phyloP scores from a whole-genome alignment of 176 grass and related monocot species.

The Carex pumila region DNA sequence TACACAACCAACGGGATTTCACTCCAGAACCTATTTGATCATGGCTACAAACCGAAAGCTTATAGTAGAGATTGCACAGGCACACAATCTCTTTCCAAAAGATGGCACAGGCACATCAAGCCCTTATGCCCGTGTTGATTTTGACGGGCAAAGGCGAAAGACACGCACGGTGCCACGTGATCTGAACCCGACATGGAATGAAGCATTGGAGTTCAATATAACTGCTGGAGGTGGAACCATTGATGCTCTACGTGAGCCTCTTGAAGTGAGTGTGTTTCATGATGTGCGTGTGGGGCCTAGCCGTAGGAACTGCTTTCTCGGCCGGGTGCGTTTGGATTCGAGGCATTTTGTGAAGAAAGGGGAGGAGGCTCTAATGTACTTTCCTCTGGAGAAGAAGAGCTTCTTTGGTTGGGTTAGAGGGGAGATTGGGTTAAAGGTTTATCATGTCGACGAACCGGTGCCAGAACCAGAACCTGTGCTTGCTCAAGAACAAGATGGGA shows the following conservation, averaged over 20 bases:
- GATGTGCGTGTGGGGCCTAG: slow-evolving; percentile 54
- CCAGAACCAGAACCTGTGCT: slow-evolving; percentile 11
- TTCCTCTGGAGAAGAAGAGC: slow-evolving; percentile 76
- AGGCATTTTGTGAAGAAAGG: slow-evolving; percentile 69
- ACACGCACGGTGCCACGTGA: slow-evolving; percentile 52
- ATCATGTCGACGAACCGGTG: slow-evolving; percentile 54
- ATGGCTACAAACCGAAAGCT: slow-evolving; percentile 61
- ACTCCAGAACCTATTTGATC: background rate
- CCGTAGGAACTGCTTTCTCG: slow-evolving; percentile 70
- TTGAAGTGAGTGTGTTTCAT: slow-evolving; percentile 69
- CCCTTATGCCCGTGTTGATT: slow-evolving; percentile 81
- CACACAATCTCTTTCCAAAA: slow-evolving; percentile 71
- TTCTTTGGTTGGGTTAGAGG: slow-evolving; percentile 77
- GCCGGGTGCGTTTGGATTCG: slow-evolving; percentile 65
- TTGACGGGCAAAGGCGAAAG: slow-evolving; percentile 80
- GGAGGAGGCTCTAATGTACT: slow-evolving; percentile 83
- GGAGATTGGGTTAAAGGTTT: slow-evolving; percentile 66
- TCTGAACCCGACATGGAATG: slow-evolving; percentile 78
- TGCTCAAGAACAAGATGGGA: slow-evolving; percentile 3
- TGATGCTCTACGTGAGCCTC: slow-evolving; percentile 32
- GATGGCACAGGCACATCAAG: slow-evolving; percentile 85
- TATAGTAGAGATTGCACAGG: slow-evolving; percentile 88
- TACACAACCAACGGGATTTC: background rate
- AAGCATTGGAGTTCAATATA: slow-evolving; percentile 66
- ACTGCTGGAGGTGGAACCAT: background rate